Evolutionary conservation across 2,329 filamentous ascomycete genomes (phyloP).

Genomic region (Periconia sp.): DNA sequence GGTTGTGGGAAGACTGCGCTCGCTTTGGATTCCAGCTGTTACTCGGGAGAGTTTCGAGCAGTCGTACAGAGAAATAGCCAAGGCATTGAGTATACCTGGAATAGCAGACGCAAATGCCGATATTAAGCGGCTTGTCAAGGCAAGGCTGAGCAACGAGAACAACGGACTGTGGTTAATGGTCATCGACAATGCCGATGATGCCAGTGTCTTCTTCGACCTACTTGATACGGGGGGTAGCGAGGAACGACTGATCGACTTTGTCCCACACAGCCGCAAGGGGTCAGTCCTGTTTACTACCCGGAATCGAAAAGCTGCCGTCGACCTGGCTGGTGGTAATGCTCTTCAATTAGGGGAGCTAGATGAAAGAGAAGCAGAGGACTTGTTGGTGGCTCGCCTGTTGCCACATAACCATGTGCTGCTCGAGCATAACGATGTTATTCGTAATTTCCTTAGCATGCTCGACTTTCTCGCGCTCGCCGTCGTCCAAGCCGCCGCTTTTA

Average conservation of each 20-base stretch:
- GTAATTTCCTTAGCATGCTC: conserved; percentile 46
- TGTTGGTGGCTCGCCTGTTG: conserved; percentile 27
- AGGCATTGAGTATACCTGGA: conserved; percentile 12
- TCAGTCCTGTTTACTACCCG: conserved; percentile 12
- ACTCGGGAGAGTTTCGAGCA: conserved; percentile 25
- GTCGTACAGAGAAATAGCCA: conserved; percentile 11
- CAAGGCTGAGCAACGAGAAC: conserved; percentile 3
- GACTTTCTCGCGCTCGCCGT: conserved; percentile 30
- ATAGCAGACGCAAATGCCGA: conserved; percentile 17
- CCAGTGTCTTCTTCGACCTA: conserved; percentile 7
- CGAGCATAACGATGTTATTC: conserved; percentile 14
- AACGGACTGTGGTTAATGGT: conserved; percentile 15
- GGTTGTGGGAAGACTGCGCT: no score
- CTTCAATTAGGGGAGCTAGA: conserved; percentile 26
- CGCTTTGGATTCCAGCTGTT: conserved; percentile 23
- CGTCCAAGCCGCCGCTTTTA: conserved; percentile 39
- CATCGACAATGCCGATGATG: conserved; percentile 12
- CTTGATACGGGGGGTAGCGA: no score
- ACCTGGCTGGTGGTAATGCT: conserved; percentile 6
- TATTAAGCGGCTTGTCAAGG: conserved; percentile 15
- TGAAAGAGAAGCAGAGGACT: no score
- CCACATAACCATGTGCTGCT: no score
- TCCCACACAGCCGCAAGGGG: conserved; percentile 11
- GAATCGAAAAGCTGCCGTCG: conserved; percentile 7
- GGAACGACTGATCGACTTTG: conserved; percentile 10